These are phyloP conservation scores for Wickerhamiella parazyma DNA, from an alignment of 805 yeast species.

Conservation along the genomic window DNA sequence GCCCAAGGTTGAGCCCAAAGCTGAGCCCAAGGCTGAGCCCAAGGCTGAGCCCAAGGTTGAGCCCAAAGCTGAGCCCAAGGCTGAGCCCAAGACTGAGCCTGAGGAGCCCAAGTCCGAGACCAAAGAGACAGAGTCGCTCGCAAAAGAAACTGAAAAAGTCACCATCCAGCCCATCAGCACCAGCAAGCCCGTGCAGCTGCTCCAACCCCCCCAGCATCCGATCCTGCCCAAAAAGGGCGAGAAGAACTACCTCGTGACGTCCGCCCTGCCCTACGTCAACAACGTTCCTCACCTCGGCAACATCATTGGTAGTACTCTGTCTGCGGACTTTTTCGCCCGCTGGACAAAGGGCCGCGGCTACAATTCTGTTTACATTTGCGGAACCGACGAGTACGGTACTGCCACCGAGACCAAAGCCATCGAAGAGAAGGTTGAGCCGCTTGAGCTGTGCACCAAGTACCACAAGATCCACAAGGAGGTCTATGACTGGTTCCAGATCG, in stretches of 20 bases:
- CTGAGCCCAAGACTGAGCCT: background rate
- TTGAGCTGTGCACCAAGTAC: slow-evolving; percentile 81
- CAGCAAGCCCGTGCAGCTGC: background rate
- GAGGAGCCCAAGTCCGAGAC: background rate
- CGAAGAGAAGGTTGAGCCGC: slow-evolving; percentile 83
- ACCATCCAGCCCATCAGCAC: background rate
- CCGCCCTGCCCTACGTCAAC: slow-evolving; percentile 95
- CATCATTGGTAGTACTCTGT: slow-evolving; percentile 84
- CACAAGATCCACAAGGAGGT: slow-evolving; percentile 75
- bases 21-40: slow-evolving; percentile 31
- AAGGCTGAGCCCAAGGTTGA: slow-evolving; percentile 23
- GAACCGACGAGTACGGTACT: slow-evolving; percentile 98
- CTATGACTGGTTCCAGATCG: slow-evolving; percentile 94
- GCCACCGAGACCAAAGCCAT: slow-evolving; percentile 98
- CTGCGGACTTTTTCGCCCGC: slow-evolving; percentile 89
- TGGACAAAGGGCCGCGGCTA: slow-evolving; percentile 79
- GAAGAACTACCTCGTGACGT: slow-evolving; percentile 77
- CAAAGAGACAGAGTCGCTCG: too few species aligned
- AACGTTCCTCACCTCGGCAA: slow-evolving; percentile 98
- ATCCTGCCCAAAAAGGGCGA: slow-evolving; percentile 57
- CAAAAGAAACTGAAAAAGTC: background rate
- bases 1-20: background rate
- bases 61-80: background rate
- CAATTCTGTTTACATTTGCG: slow-evolving; percentile 79
- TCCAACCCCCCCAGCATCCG: slow-evolving; percentile 19